Evolutionary conservation across 2,329 filamentous ascomycete species (phyloP).

Genomic region (Trichoderma hamatum): DNA sequence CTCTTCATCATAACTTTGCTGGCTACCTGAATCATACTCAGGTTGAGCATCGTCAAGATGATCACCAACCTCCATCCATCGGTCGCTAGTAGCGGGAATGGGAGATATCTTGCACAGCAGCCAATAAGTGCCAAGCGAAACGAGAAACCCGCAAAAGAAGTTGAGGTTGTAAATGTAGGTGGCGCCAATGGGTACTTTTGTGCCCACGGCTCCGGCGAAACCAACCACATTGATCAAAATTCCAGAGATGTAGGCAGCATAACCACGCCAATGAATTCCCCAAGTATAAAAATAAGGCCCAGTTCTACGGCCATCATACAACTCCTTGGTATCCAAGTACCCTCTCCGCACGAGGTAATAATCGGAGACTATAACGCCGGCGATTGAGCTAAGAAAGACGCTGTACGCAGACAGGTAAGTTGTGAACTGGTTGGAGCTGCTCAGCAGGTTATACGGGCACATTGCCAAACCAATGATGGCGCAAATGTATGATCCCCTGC

Average conservation of each 20-base stretch:
- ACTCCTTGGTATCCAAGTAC: slow-evolving; percentile 74
- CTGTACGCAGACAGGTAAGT: slow-evolving; percentile 91
- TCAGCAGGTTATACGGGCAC: slow-evolving; percentile 83
- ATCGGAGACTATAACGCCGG: slow-evolving; percentile 85
- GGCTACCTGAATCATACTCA: slow-evolving; percentile 48
- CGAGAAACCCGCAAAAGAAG: slow-evolving; percentile 82
- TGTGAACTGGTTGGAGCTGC: slow-evolving; percentile 77
- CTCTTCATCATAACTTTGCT: slow-evolving; percentile 36
- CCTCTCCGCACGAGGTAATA: slow-evolving; percentile 86
- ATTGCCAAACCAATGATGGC: slow-evolving; percentile 79
- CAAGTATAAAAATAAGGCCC: slow-evolving; percentile 74
- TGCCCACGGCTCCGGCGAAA: slow-evolving; percentile 80
- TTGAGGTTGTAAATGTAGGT: slow-evolving; percentile 88
- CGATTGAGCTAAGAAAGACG: slow-evolving; percentile 91
- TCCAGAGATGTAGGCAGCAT: slow-evolving; percentile 77
- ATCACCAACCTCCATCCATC: slow-evolving; percentile 77
- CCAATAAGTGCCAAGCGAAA: slow-evolving; percentile 70
- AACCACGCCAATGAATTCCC: slow-evolving; percentile 83
- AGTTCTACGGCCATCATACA: slow-evolving; percentile 71
- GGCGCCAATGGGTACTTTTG: slow-evolving; percentile 72
- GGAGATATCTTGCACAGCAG: slow-evolving; percentile 69
- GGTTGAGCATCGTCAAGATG: slow-evolving; percentile 59
- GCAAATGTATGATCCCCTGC: slow-evolving; percentile 84
- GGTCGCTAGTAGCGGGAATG: slow-evolving; percentile 71
- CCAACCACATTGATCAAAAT: slow-evolving; percentile 91